Evolutionary conservation across 1,139 yeast genomes (phyloP), one percentile per base, ranked within the genome.

Genomic region (Nakaseomyces bracarensis): DNA sequence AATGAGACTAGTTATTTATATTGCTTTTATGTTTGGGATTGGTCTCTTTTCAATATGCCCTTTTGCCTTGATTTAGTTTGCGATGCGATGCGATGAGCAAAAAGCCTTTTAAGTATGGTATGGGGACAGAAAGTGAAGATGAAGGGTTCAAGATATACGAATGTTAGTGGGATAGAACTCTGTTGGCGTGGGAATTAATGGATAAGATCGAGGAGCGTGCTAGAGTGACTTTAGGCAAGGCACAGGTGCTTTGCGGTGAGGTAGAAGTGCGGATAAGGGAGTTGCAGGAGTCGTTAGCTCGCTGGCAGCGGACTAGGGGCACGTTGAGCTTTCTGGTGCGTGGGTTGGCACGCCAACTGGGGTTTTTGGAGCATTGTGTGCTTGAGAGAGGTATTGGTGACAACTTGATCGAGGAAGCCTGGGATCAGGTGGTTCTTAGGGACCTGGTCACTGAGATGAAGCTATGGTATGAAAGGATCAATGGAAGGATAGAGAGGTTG

Each of bases 211-310:
- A 58, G 1, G 45, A 48, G 5, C 68, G 66, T 48, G 69, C 71
- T 1, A 58, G 63, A 13, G 51, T 51, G 33, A 57, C 59, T 23
- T 52, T 69, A 19, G 47, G 57, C 3, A 54, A 58, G 16, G 69
- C 72, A 0, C 66, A 66, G 41, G 44, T 49, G 6, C 46, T 64
- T 1, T 69, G 73, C 36, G 61, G 57, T 35, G 59, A 55, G 26
- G 67, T 70, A 7, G 62, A 64, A 42, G 36, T 44, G 29, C 48
- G 49, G 35, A 55, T 68, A 35, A 40, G 55, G 51, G 33, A 44
- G 37, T 40, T 53, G 36, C 40, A 53, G 44, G 36, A 49, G 46
- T 29, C 49, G 29, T 28, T 48, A 20, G 30, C 54, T 48, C 41
- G 58, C 51, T 49, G 57, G 57, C 49, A 55, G 44, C 48, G 43